Evolutionary conservation across 257 asterid genomes (phyloP), one percentile per base, ranked within the genome.

Genomic region (Scutellaria minor): DNA sequence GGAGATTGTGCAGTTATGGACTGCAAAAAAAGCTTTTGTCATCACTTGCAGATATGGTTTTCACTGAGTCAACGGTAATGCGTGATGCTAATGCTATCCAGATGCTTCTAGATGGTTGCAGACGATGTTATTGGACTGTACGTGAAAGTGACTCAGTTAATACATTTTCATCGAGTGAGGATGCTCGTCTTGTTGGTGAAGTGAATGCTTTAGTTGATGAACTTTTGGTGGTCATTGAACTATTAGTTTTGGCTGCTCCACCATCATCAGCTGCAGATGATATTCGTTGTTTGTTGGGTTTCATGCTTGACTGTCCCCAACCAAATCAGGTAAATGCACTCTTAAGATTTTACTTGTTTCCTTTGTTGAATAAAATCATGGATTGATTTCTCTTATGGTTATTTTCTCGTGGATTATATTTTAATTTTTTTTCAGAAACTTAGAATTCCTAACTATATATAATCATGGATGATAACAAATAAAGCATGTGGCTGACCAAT

Each of bases 1-100:
- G 99, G 99, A 89, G 97, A 78, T 82, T 94, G 76, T 94, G 99
- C 88, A 91, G 98, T 85, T 94, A 94, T 83, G 98, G 99, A 35
- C 84, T 94, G 77, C 99, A 94, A 70, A 94, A 94, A 73, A 94
- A 94, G 83, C 97, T 94, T 76, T 81, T 91, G 65, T 94, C 99
- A 6, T 94, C 99, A 67, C 96, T 94, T 68, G 98, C 99, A 72
- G 99, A 94, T 77, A 94, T 91, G 99, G 97, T 91, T 82, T 91
- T 91, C 83, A 84, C 96, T 2, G 97, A 94, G 83, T 86, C 95
- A 57, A 83, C 95, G 12, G 96, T 91, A 70, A 87, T 94, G 99
- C 93, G 97, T 62, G 98, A 94, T 83, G 96, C 98, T 75, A 91
- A 91, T 84, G 97, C 95, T 73, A 89, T 94, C 77, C 99, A 94